Evolutionary conservation across 306 rosid genomes (phyloP).

Genomic region (Oemleria cerasiformis): DNA sequence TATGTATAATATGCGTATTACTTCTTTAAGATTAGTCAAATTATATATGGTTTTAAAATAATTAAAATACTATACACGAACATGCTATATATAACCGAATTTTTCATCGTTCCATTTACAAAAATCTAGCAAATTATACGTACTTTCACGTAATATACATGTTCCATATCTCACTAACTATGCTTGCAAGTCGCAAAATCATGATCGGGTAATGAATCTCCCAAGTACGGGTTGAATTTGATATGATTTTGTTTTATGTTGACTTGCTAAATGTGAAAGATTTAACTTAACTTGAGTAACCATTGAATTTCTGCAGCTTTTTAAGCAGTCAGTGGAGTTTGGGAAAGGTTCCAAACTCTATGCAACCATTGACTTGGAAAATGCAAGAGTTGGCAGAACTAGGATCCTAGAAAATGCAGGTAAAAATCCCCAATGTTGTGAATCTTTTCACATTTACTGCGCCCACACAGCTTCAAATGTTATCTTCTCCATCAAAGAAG

Average conservation of each 20-base stretch:
- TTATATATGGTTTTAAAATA: too few relatives aligned
- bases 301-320: slow-evolving; percentile 26
- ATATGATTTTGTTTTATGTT: background rate
- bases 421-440: slow-evolving; percentile 38
- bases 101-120: too few relatives aligned
- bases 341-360: slow-evolving; percentile 30
- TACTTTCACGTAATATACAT: too few relatives aligned
- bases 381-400: slow-evolving; percentile 40
- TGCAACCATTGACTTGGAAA: slow-evolving; percentile 42
- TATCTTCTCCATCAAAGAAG: slow-evolving; percentile 40
- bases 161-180: too few relatives aligned
- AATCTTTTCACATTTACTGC: slow-evolving; percentile 43
- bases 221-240: background rate
- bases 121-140: too few relatives aligned
- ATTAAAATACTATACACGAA: too few relatives aligned
- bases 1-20: too few relatives aligned
- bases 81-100: too few relatives aligned
- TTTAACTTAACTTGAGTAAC: background rate
- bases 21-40: too few relatives aligned
- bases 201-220: too few relatives aligned
- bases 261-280: background rate
- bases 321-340: slow-evolving; percentile 8
- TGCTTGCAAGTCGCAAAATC: too few relatives aligned
- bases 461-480: slow-evolving; percentile 39
- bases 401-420: slow-evolving; percentile 19